Conservation (phyloP, 345 rosid species). For the Nasturtium officinale region DNA sequence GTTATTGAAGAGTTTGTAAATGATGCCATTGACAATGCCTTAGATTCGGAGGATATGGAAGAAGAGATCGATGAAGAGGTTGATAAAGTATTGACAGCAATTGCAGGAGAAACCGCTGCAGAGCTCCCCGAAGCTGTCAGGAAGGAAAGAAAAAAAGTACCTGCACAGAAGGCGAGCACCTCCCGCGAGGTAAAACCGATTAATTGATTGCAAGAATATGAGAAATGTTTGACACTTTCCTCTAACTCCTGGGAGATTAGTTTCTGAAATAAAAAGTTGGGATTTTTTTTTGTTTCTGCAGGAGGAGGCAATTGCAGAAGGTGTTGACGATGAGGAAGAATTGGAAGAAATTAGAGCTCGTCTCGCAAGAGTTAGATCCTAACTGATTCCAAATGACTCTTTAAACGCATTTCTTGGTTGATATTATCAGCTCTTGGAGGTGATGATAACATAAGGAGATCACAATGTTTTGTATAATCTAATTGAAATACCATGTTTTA, state of each 20-base stretch:
- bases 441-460: neutral
- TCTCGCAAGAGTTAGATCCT: constrained; percentile 88
- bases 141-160: constrained; percentile 72
- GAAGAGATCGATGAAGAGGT: constrained; percentile 95
- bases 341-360: constrained; percentile 88
- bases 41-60: constrained; percentile 87
- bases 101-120: constrained; percentile 97
- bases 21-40: constrained; percentile 74
- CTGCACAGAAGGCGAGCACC: constrained; percentile 59
- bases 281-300: constrained; percentile 17
- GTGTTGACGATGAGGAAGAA: constrained; percentile 88
- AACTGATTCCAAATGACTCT: constrained; percentile 28
- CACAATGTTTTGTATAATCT: constrained; percentile 32
- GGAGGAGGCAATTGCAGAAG: constrained; percentile 88
- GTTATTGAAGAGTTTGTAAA: constrained; percentile 88
- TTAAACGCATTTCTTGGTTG: constrained; percentile 12
- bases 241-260: neutral
- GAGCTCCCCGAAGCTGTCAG: constrained; percentile 84
- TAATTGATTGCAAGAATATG: neutral
- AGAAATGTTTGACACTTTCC: neutral
- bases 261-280: neutral
- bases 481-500: neutral
- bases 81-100: constrained; percentile 84
- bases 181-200: constrained; percentile 56
- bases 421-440: neutral